These are phyloP conservation scores for Erodium texanum DNA, from an alignment of 441 rosid genomes.

Conservation along the genomic window DNA sequence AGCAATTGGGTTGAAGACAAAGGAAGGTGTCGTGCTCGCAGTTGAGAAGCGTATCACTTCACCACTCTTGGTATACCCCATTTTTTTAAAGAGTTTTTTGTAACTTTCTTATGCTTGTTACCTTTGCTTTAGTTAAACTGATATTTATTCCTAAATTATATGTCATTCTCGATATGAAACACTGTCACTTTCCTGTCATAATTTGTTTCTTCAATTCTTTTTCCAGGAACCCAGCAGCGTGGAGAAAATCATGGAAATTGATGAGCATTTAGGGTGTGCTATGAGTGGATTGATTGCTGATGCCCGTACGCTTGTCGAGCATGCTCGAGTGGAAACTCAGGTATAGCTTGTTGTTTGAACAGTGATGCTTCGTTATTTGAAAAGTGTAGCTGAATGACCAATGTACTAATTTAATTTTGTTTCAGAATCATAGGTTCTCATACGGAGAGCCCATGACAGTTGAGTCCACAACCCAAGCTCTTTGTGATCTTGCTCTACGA, in stretches of 20 bases:
- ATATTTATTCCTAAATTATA: not conserved
- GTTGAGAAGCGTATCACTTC: slow-evolving; percentile 99
- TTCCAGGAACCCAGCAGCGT: slow-evolving; percentile 93
- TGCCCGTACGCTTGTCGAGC: slow-evolving; percentile 96
- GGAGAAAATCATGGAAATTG: slow-evolving; percentile 97
- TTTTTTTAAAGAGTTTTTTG: not conserved
- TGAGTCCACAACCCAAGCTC: slow-evolving; percentile 95
- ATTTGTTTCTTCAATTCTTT: not conserved
- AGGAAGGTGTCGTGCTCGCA: slow-evolving; percentile 94
- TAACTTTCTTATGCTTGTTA: not conserved
- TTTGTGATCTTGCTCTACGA: slow-evolving; percentile 85
- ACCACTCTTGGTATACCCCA: slow-evolving; percentile 53
- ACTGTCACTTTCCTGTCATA: not conserved
- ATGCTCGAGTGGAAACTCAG: slow-evolving; percentile 97
- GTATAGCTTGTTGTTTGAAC: too few species aligned
- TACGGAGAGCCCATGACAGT: slow-evolving; percentile 97
- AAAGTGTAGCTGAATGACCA: too few species aligned
- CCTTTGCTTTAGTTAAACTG: not conserved
- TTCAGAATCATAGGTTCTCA: slow-evolving; percentile 87
- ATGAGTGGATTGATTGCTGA: slow-evolving; percentile 97
- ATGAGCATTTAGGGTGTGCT: slow-evolving; percentile 93
- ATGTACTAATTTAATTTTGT: slow-evolving; percentile 6
- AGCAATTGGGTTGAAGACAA: slow-evolving; percentile 90
- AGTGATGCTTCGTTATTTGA: too few species aligned
- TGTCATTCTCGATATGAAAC: too few species aligned